Evolutionary conservation across 108 stramenopile species (phyloP), one percentile per base, ranked within the genome.

Genomic region (Schizochytrium sp.): DNA sequence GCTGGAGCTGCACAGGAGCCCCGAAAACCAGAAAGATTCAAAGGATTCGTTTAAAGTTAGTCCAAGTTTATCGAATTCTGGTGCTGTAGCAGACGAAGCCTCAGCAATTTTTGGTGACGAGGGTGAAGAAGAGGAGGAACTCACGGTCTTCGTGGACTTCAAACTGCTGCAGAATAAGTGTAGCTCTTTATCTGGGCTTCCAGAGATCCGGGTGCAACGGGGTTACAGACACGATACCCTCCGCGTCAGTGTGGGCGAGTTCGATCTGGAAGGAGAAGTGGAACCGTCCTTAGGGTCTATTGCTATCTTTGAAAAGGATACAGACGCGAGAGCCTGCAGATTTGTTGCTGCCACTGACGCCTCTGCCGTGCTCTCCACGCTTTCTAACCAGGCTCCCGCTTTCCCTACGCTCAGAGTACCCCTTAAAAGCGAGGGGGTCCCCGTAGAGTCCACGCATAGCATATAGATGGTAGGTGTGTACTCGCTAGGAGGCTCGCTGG

Each of bases 201-300:
- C 64, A 7, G 12, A 69, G 28, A 7, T 69, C 28, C 12, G 8
- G 42, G 64, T 69, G 64, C 64, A 69, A 44, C 64, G 64, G 42
- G 64, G 64, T 0, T 44, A 44, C 64, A 38, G 64, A 38, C 12
- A 15, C 19, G 64, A 69, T 44, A 69, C 64, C 12, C 40, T 69
- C 64, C 64, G 64, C 64, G 64, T 44, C 42, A 69, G 64, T 44
- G 5, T 69, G 19, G 64, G 64, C 64, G 64, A 69, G 12, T 69
- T 69, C 64, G 64, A 38, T 44, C 44, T 69, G 0, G 64, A 69
- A 15, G 64, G 64, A 38, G 64, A 69, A 44, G 12, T 69, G 8
- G 28, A 69, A 15, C 64, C 64, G 42, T 12, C 64, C 42, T 5
- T 69, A 8, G 64, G 64, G 12, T 69, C 64, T 8, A 15, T 69